phyloP scores from a whole-genome alignment of 2,329 filamentous ascomycete species.

The Aureobasidium sp. region DNA sequence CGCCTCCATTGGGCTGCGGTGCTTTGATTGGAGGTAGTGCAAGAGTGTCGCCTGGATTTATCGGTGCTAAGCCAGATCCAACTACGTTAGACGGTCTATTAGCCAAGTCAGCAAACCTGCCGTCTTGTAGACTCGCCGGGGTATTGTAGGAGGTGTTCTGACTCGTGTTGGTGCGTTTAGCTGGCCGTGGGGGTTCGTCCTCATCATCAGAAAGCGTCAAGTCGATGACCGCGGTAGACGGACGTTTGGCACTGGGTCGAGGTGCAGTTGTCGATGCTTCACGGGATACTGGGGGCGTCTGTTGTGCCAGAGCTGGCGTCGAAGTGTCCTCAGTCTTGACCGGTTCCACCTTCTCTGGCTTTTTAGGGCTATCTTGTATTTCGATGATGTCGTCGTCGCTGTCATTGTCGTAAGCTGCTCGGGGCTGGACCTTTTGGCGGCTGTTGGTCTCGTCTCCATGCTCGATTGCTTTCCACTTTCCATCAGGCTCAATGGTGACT shows the following conservation, averaged over 20 bases:
- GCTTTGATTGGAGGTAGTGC: conserved; percentile 21
- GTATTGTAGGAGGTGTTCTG: conserved; percentile 19
- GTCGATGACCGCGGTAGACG: conserved; percentile 43
- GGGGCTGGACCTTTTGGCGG: conserved; percentile 26
- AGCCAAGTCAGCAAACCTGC: conserved; percentile 18
- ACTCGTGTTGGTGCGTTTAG: conserved; percentile 27
- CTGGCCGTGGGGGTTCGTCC: conserved; percentile 33
- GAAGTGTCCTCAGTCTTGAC: conserved; percentile 35
- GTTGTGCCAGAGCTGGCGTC: conserved; percentile 32
- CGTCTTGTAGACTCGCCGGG: conserved; percentile 19
- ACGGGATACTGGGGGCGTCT: conserved; percentile 41
- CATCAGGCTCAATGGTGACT: conserved; percentile 83
- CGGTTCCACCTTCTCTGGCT: conserved; percentile 25
- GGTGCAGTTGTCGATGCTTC: conserved; percentile 31
- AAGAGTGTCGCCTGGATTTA: conserved; percentile 18
- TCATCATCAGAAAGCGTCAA: conserved; percentile 44
- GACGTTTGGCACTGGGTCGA: conserved; percentile 34
- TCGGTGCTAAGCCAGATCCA: conserved; percentile 16
- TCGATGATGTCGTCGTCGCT: conserved; percentile 41
- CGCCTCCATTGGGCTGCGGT: conserved; percentile 20
- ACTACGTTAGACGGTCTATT: conserved; percentile 20
- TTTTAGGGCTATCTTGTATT: conserved; percentile 31
- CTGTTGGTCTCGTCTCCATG: conserved; percentile 35
- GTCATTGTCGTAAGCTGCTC: conserved; percentile 32
- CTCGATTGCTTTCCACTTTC: conserved; percentile 59